A percentile compares a stretch with the other conserved stretches of the same genome.
Evolutionary conservation across 805 yeast genomes (phyloP).

Genomic region (Candida xiaguanensis): DNA sequence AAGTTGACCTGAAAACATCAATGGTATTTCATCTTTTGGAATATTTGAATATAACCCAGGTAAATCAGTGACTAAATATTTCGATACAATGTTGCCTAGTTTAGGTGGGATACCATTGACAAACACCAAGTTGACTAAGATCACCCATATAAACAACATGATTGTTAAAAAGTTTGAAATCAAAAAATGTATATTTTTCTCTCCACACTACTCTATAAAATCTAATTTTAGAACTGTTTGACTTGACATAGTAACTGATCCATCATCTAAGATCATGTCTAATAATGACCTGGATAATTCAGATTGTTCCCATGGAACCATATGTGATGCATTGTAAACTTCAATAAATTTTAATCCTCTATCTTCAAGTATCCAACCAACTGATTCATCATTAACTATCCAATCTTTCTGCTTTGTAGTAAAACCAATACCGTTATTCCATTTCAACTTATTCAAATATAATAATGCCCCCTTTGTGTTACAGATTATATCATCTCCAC

Average conservation of each 20-base stretch:
- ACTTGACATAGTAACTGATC: too few relatives aligned
- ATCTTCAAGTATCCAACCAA: slow-evolving; percentile 44
- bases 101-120: slow-evolving; percentile 12
- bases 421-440: slow-evolving; percentile 62
- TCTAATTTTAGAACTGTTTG: background rate
- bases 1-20: slow-evolving; percentile 66
- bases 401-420: slow-evolving; percentile 32
- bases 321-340: slow-evolving; percentile 77
- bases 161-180: background rate
- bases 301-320: slow-evolving; percentile 87
- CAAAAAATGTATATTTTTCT: background rate
- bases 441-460: slow-evolving; percentile 55
- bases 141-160: background rate
- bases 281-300: slow-evolving; percentile 67
- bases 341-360: slow-evolving; percentile 74
- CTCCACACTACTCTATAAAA: background rate
- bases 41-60: slow-evolving; percentile 37
- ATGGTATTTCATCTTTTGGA: slow-evolving; percentile 34
- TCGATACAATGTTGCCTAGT: slow-evolving; percentile 7
- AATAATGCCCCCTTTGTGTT: slow-evolving; percentile 73
- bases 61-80: slow-evolving; percentile 27
- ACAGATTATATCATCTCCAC: slow-evolving; percentile 86
- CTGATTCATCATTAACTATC: slow-evolving; percentile 39
- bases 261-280: slow-evolving; percentile 43
- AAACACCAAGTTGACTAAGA: background rate